A percentile compares a stretch with the other conserved stretches of the same genome.
phyloP scores from a whole-genome alignment of 2,329 filamentous ascomycete species.

The Zymoseptoria crescenta region DNA sequence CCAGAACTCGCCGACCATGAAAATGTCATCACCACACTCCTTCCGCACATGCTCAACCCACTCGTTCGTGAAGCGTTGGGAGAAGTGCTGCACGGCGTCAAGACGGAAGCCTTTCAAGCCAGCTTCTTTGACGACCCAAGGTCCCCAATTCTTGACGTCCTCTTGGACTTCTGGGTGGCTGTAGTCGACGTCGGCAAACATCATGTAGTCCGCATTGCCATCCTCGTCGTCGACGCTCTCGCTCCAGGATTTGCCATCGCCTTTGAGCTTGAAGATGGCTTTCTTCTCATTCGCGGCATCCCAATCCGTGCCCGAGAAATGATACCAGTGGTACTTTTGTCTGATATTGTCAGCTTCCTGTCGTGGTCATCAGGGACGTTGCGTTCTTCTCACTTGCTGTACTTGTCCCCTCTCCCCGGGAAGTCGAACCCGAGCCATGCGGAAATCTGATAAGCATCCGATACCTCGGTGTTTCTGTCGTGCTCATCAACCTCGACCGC shows the following conservation, averaged over 20 bases:
- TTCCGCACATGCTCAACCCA: constrained; percentile 49
- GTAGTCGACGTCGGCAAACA: constrained; percentile 65
- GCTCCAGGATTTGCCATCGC: constrained; percentile 52
- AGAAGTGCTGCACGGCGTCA: constrained; percentile 66
- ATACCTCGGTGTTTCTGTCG: constrained; percentile 14
- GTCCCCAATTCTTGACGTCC: constrained; percentile 59
- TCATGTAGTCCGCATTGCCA: constrained; percentile 56
- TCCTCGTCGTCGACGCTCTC: constrained; percentile 52
- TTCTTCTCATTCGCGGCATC: constrained; percentile 49
- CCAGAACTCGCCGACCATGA: constrained; percentile 65
- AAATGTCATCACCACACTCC: constrained; percentile 42
- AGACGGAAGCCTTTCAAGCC: constrained; percentile 58
- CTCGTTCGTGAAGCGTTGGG: constrained; percentile 53
- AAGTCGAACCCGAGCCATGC: constrained; percentile 63
- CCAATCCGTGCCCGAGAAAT: constrained; percentile 61
- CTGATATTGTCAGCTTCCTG: not conserved
- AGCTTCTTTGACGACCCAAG: constrained; percentile 56
- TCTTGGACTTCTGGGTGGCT: constrained; percentile 52
- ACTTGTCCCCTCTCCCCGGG: constrained; percentile 49
- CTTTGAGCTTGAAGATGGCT: constrained; percentile 54
- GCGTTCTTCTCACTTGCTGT: constrained; percentile 36
- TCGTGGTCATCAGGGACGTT: not conserved
- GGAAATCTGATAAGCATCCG: constrained; percentile 44
- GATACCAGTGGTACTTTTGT: constrained; percentile 58
- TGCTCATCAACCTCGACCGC: constrained; percentile 53